These are phyloP conservation scores for Candida caryicola DNA, from an alignment of 805 yeast species.

Conservation along the genomic window DNA sequence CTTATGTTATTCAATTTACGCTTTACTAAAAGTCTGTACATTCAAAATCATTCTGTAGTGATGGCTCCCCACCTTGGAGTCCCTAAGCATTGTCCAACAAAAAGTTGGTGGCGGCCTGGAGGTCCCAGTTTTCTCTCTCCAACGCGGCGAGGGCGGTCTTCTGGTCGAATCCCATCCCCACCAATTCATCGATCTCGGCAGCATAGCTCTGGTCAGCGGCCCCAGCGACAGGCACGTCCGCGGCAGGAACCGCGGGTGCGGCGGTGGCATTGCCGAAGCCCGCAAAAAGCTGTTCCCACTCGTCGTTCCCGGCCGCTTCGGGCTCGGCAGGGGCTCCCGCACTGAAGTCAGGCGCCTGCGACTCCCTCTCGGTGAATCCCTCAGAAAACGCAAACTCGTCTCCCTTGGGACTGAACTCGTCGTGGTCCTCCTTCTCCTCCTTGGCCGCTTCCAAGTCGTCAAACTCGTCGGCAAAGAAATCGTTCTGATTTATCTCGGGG, in stretches of 20 bases:
- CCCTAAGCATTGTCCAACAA: slow-evolving; percentile 66
- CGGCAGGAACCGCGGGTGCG: slow-evolving; percentile 6
- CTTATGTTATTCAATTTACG: too few relatives aligned
- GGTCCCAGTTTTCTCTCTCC: slow-evolving; percentile 64
- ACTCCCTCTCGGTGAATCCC: slow-evolving; percentile 24
- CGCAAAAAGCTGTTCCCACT: slow-evolving; percentile 92
- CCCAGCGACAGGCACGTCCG: slow-evolving; percentile 11
- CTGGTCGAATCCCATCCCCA: slow-evolving; percentile 85
- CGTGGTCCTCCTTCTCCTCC: slow-evolving; percentile 26
- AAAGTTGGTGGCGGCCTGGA: slow-evolving; percentile 84
- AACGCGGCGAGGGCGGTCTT: slow-evolving; percentile 67
- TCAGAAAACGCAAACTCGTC: slow-evolving; percentile 24
- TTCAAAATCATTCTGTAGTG: too few relatives aligned
- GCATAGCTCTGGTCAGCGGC: slow-evolving; percentile 33
- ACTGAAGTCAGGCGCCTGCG: slow-evolving; percentile 14
- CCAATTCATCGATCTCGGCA: slow-evolving; percentile 70
- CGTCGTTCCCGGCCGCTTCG: slow-evolving; percentile 48
- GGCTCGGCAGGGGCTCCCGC: slow-evolving; percentile 6
- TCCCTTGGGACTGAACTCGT: slow-evolving; percentile 24
- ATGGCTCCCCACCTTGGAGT: too few relatives aligned
- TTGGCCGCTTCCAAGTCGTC: slow-evolving; percentile 36
- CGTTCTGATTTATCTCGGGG: slow-evolving; percentile 15
- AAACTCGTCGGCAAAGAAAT: slow-evolving; percentile 38
- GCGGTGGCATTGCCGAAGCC: slow-evolving; percentile 64
- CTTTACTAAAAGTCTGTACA: too few relatives aligned